Base-by-base conservation (phyloP, 1,284 basidiomycete genomes). In the Pascua guehoae region DNA sequence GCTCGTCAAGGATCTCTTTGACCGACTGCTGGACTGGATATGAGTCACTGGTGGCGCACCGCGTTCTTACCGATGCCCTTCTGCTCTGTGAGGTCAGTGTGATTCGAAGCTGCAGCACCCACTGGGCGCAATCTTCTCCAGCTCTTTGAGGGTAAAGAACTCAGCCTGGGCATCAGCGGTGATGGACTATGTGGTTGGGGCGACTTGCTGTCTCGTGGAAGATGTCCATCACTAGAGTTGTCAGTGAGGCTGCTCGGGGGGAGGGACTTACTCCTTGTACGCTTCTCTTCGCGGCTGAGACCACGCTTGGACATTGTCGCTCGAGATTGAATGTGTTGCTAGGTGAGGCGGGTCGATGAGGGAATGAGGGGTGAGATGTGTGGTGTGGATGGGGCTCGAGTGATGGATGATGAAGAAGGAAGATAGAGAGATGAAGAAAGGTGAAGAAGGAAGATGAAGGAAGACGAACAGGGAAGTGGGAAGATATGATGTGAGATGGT, bases 81-180 rank as follows among this genome's bases (percentile, higher is more conserved):
- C 78, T 87, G 80, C 72, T 92, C 92, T 36, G 86, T 85, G 1
- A 32, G 81, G 86, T 80, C 71, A 61, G 56, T 43, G 41, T 10
- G 36, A 32, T n/a, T 15, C 14, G 41, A 14, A n/a, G 5, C 3
- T 37, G 8, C 9, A 9, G 16, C 14, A 70, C 74, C 58, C 41
- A 75, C 73, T 76, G 5, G 75, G 74, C 17, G 68, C 75, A 32
- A 74, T 67, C 66, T 91, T 94, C 75, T 94, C 91, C 16, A 94
- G 80, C 66, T 94, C 91, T 71, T 92, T 93, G 49, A 94, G 80
- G 83, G 91, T 72, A 47, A 60, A 93, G 70, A 93, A 93, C 70
- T 92, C 89, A 75, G 86, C 87, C 91, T 92, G 66, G n/a, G 3
- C 42, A 46, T 56, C 45, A 54, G 58, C n/a, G 24, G 24, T 3